These are phyloP conservation scores for Phytophthora idaei DNA, from an alignment of 352 stramenopile genomes.

Conservation along the genomic window DNA sequence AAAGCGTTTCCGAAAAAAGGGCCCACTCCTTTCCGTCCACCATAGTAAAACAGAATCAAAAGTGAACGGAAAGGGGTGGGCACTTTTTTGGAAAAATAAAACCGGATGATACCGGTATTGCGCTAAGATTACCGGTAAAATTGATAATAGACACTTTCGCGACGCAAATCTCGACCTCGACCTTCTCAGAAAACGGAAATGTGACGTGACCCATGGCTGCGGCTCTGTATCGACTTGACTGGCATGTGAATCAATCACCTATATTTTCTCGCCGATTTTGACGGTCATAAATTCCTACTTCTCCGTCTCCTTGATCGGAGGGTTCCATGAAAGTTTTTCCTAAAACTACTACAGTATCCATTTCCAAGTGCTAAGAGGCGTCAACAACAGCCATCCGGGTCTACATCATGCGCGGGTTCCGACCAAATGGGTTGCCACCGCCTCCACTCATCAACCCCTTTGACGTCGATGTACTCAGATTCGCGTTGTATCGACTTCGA, in stretches of 20 bases:
- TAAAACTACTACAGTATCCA: background rate
- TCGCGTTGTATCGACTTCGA: conserved; percentile 27
- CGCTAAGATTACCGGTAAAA: too few species aligned
- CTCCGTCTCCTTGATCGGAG: background rate
- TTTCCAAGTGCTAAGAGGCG: conserved; percentile 1
- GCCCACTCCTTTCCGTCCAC: too few species aligned
- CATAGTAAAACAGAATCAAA: too few species aligned
- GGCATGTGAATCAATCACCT: too few species aligned
- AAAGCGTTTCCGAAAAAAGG: too few species aligned
- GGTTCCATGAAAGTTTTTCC: background rate
- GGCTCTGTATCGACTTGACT: background rate
- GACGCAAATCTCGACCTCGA: too few species aligned
- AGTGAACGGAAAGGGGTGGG: too few species aligned
- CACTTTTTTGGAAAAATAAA: too few species aligned
- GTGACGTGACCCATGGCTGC: too few species aligned
- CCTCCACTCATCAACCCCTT: conserved; percentile 7
- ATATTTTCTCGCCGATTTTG: background rate
- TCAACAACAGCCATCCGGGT: background rate
- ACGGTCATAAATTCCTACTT: conserved; percentile 2
- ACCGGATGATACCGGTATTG: too few species aligned
- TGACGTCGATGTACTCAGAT: conserved; percentile 1
- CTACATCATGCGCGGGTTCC: conserved; percentile 27
- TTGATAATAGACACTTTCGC: too few species aligned
- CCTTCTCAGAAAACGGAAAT: too few species aligned
- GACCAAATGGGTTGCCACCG: conserved; percentile 9